A percentile compares a stretch with the other conserved stretches of the same genome.
Conservation (phyloP, 352 stramenopile species). For the Blastocystis sp. region DNA sequence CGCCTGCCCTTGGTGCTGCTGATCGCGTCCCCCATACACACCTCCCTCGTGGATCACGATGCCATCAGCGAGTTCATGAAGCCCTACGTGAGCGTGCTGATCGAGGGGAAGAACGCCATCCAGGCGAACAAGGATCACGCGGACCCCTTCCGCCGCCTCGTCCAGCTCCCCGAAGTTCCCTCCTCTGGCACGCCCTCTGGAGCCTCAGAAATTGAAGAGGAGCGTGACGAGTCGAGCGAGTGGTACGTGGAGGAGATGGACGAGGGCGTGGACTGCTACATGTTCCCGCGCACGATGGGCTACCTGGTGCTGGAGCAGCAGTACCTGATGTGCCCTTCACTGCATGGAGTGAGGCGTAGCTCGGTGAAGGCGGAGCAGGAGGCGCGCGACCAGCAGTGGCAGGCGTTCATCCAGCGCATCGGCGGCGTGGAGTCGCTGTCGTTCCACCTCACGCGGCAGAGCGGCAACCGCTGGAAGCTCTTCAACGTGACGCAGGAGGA, state of each 20-base stretch:
- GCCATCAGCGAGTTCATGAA: background rate
- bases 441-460: slow-evolving; percentile 50
- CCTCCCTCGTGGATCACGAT: background rate
- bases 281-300: slow-evolving; percentile 56
- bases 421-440: slow-evolving; percentile 41
- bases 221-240: slow-evolving; percentile 19
- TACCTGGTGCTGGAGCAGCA: slow-evolving; percentile 54
- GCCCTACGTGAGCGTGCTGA: slow-evolving; percentile 30
- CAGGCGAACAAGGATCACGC: background rate
- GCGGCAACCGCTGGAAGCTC: slow-evolving; percentile 54
- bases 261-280: slow-evolving; percentile 27
- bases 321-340: slow-evolving; percentile 1
- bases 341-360: background rate
- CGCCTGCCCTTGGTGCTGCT: slow-evolving; percentile 35
- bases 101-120: background rate
- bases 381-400: slow-evolving; percentile 5
- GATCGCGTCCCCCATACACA: slow-evolving; percentile 1
- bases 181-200: too few species aligned
- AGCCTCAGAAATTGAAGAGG: too few species aligned
- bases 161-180: background rate
- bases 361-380: background rate
- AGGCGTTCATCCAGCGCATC: slow-evolving; percentile 21
- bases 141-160: slow-evolving; percentile 7
- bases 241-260: slow-evolving; percentile 61
- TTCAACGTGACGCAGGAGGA: slow-evolving; percentile 42